phyloP scores from a whole-genome alignment of 208 protist genomes.

The Trypanosomatidae sp. region DNA sequence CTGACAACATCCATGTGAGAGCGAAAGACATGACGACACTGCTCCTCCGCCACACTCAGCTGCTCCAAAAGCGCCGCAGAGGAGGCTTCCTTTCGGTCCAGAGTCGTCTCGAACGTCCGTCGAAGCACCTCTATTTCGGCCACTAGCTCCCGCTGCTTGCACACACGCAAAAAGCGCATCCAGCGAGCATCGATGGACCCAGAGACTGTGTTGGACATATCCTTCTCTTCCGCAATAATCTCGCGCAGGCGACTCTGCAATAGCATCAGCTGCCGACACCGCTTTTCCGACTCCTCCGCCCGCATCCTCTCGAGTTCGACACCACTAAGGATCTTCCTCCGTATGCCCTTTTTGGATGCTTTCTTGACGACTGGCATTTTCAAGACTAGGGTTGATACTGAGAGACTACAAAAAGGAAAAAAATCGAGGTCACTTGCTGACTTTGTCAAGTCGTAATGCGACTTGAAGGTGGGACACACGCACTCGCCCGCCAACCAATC shows the following conservation, averaged over 20 bases:
- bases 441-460: not conserved
- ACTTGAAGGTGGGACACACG: not conserved
- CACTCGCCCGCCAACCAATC: not conserved
- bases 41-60: conserved; percentile 93
- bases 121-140: conserved; percentile 89
- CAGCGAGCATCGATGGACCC: conserved; percentile 83
- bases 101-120: conserved; percentile 87
- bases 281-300: conserved; percentile 74
- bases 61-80: conserved; percentile 90
- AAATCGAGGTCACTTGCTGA: not conserved
- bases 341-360: conserved; percentile 15
- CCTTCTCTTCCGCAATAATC: conserved; percentile 82
- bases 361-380: conserved; percentile 30
- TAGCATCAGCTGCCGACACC: conserved; percentile 65
- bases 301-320: conserved; percentile 55
- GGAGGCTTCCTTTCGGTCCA: conserved; percentile 94
- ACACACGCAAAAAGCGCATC: conserved; percentile 90
- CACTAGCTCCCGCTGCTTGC: conserved; percentile 93
- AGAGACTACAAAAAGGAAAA: no score
- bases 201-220: conserved; percentile 40
- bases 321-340: conserved; percentile 54
- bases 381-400: not conserved
- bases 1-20: conserved; percentile 93
- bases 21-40: conserved; percentile 90
- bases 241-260: conserved; percentile 72